Base-by-base conservation (phyloP, 2,329 filamentous ascomycete species). In the Fusarium falciforme region DNA sequence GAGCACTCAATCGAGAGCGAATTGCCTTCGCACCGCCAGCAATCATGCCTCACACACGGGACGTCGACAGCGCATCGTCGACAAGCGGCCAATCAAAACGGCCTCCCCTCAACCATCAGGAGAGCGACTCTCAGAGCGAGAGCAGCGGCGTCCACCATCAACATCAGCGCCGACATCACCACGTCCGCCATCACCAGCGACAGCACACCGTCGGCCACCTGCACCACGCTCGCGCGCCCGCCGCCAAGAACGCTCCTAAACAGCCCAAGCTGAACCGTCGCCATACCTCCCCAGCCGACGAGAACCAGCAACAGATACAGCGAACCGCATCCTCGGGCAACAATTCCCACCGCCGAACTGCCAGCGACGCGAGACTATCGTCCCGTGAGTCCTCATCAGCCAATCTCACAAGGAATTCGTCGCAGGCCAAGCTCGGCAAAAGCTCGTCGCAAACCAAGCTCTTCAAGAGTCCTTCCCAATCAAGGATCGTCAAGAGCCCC, bases 31-130 rank as follows among this genome's bases (percentile, higher is more conserved):
- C 70, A 71, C 47, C 67, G 61, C 25, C 66, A 75, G 70, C 77
- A 80, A 75, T 73, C 80, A 85, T 83, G 85, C 79, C 83, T 78
- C 82, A 81, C 77, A 85, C 86, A 79, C 84, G 81, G 80, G 85
- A 88, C 76, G 79, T 79, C 76, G 84, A 87, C 81, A 86, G 85
- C 82, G 82, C 84, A 82, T 83, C 85, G 75, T 80, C 83, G 74
- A 81, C 83, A 73, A 81, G 82, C 79, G 82, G 83, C 87, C 87
- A 89, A 89, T 89, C 87, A 89, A 89, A 88, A 83, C 85, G 85
- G 29, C 84, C 86, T 78, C 74, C 82, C 64, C 80, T 82, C 78
- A 78, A 72, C 75, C 80, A 81, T 67, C 80, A 79, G 75, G 80
- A 83, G 70, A 82, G 80, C 77, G 79, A 81, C 73, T 75, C 81